Percentiles rank a stretch among this genome's conserved stretches.
Evolutionary conservation across 305 asterid species (phyloP).

Genomic region (Fraxinus sp.): DNA sequence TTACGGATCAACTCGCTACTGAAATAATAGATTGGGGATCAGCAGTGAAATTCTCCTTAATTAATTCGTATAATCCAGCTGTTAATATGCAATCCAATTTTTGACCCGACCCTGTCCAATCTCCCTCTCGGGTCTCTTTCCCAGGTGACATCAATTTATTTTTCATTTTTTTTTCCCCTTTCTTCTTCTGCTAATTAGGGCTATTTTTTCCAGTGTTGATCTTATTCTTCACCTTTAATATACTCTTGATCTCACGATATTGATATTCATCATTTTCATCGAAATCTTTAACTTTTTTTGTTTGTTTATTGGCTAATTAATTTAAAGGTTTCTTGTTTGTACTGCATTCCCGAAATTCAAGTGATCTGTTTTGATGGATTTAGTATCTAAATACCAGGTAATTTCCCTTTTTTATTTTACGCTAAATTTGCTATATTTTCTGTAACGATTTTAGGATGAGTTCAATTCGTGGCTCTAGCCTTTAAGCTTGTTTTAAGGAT

Average conservation of each 20-base stretch:
- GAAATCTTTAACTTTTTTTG: conserved; percentile 12
- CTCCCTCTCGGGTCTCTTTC: neutral
- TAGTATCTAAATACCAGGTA: conserved; percentile 72
- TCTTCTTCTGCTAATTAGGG: neutral
- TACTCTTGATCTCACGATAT: neutral
- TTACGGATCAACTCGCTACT: neutral
- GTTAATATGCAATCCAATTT: neutral
- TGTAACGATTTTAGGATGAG: neutral
- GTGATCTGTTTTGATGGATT: conserved; percentile 47
- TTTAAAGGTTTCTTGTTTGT: neutral
- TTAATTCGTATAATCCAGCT: neutral
- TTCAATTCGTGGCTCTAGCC: neutral
- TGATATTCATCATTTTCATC: neutral
- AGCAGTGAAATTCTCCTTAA: neutral
- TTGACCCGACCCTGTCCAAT: conserved; percentile 14
- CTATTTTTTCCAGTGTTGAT: neutral
- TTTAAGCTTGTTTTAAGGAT: neutral
- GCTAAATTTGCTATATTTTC: neutral
- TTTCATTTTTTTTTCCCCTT: no score
- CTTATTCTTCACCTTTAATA: neutral
- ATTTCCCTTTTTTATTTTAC: neutral
- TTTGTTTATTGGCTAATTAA: neutral
- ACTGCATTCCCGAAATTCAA: conserved; percentile 34
- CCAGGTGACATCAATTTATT: neutral
- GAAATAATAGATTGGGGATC: neutral